These are phyloP conservation scores for Amaranthus tricolor DNA, from an alignment of 179 eudicot genomes.

Conservation along the genomic window DNA sequence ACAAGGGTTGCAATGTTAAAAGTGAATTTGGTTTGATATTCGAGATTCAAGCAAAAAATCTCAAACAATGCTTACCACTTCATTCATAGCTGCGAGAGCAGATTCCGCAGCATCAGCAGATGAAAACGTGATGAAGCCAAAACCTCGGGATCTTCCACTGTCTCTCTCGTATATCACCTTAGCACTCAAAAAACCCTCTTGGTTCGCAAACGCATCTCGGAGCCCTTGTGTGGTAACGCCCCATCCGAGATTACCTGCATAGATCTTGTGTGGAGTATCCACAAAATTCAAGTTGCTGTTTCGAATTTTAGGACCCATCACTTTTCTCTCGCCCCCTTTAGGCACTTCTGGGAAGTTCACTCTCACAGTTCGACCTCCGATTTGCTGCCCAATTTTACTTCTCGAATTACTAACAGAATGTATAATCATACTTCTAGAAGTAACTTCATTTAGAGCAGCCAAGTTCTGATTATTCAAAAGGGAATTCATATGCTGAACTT, in stretches of 20 bases:
- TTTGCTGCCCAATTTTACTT: constrained; percentile 43
- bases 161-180: constrained; percentile 79
- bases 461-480: too few species aligned
- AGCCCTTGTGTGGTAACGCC: constrained; percentile 61
- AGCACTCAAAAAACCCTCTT: constrained; percentile 72
- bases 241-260: constrained; percentile 90
- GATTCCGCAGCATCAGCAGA: constrained; percentile 62
- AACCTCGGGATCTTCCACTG: constrained; percentile 50
- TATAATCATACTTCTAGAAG: neutral
- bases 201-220: constrained; percentile 54
- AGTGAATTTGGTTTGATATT: neutral
- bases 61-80: constrained; percentile 49
- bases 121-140: constrained; percentile 73
- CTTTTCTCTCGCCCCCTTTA: constrained; percentile 76
- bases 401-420: neutral
- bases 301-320: constrained; percentile 51
- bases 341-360: constrained; percentile 96
- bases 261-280: constrained; percentile 84
- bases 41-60: neutral
- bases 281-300: constrained; percentile 53
- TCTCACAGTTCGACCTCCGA: constrained; percentile 81
- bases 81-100: constrained; percentile 69
- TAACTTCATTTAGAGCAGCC: too few species aligned
- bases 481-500: too few species aligned
- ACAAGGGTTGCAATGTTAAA: constrained; percentile 6